Conservation (phyloP, 2,329 filamentous ascomycete genomes). For the Helminthosporium solani region DNA sequence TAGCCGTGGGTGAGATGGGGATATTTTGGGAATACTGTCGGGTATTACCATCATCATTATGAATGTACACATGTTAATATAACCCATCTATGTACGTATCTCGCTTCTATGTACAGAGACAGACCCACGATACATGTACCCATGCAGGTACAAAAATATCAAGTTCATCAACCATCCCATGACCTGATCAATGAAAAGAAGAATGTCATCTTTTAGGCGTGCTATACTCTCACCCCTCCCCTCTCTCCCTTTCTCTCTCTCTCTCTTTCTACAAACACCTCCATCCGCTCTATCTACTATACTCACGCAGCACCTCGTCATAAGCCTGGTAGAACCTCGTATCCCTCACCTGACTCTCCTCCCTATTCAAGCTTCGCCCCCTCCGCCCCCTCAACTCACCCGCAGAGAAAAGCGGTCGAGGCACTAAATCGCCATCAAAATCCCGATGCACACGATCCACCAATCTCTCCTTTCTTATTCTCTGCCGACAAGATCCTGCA, state of each 20-base stretch:
- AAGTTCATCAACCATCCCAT: no score
- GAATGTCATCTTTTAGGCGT: no score
- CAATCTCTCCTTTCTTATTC: not conserved
- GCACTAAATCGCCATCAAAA: not conserved
- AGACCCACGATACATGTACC: no score
- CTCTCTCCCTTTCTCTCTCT: not conserved
- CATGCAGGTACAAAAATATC: constrained; percentile 1
- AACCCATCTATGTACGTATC: no score
- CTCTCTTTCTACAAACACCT: no score
- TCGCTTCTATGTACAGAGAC: no score
- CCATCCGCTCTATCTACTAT: constrained; percentile 8
- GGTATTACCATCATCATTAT: not conserved
- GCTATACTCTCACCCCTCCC: not conserved
- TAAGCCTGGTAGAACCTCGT: constrained; percentile 20
- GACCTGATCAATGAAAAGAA: no score
- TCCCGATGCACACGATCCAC: no score
- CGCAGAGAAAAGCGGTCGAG: constrained; percentile 1
- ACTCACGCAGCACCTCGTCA: constrained; percentile 17
- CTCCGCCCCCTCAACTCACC: constrained; percentile 6
- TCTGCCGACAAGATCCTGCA: not conserved
- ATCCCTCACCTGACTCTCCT: constrained; percentile 5
- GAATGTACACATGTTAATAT: not conserved
- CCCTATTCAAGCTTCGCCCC: not conserved
- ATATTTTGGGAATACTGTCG: not conserved
- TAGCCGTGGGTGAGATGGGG: not conserved